phyloP scores from a whole-genome alignment of 805 yeast genomes.

The Kodamaea restingae region DNA sequence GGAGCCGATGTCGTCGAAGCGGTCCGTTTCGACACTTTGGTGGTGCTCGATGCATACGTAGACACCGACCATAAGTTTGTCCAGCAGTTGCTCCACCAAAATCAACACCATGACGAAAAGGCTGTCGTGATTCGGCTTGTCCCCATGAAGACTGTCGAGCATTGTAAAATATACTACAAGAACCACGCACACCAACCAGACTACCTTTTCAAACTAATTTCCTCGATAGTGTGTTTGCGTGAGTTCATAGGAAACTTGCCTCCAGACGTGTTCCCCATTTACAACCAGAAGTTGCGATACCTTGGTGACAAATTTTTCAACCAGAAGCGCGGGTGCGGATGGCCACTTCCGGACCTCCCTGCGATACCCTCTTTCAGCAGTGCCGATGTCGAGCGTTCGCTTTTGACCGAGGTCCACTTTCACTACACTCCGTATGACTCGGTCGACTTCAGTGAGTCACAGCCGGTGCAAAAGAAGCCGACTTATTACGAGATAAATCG shows the following conservation, averaged over 20 bases:
- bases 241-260: slow-evolving; percentile 81
- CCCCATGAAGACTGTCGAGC: slow-evolving; percentile 81
- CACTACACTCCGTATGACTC: slow-evolving; percentile 51
- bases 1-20: slow-evolving; percentile 22
- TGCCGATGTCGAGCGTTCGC: slow-evolving; percentile 73
- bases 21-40: slow-evolving; percentile 51
- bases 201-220: slow-evolving; percentile 64
- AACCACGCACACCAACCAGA: slow-evolving; percentile 22
- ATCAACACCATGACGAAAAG: slow-evolving; percentile 14
- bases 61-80: slow-evolving; percentile 37
- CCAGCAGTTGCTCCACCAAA: slow-evolving; percentile 24
- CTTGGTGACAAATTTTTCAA: slow-evolving; percentile 57
- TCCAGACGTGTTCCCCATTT: slow-evolving; percentile 72
- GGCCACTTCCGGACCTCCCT: slow-evolving; percentile 81
- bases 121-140: slow-evolving; percentile 67
- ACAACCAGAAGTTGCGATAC: slow-evolving; percentile 59
- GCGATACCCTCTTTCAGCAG: slow-evolving; percentile 59
- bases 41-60: slow-evolving; percentile 62
- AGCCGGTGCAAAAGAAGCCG: slow-evolving; percentile 17
- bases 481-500: slow-evolving; percentile 59
- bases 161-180: slow-evolving; percentile 53
- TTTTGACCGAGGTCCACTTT: slow-evolving; percentile 69
- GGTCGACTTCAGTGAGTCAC: slow-evolving; percentile 26
- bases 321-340: slow-evolving; percentile 24
- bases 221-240: slow-evolving; percentile 77